These are phyloP conservation scores for Conticribra weissflogii DNA, from an alignment of 108 stramenopile genomes.

Conservation along the genomic window DNA sequence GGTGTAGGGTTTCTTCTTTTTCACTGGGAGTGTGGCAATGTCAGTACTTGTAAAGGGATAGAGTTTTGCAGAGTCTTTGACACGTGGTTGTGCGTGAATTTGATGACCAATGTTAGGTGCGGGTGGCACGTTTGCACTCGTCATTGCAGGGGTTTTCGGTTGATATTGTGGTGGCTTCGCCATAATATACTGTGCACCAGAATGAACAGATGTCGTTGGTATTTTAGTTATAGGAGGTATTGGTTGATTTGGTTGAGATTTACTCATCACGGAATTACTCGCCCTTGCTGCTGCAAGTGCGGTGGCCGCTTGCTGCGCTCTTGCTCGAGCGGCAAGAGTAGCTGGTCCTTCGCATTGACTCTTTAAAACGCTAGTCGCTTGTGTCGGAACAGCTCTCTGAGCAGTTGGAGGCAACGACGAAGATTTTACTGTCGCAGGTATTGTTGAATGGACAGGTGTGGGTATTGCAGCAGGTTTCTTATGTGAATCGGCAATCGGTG, in stretches of 20 bases:
- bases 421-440: background rate
- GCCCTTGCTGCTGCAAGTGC: slow-evolving; percentile 14
- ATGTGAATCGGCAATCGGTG: slow-evolving; percentile 6
- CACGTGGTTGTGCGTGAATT: background rate
- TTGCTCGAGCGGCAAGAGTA: slow-evolving; percentile 33
- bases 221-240: background rate
- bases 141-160: background rate
- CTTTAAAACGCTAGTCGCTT: slow-evolving; percentile 8
- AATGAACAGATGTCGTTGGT: background rate
- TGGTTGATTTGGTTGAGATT: slow-evolving; percentile 21
- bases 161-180: background rate
- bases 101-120: no score
- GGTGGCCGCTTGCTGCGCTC: slow-evolving; percentile 6
- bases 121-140: no score
- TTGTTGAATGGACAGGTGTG: background rate
- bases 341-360: slow-evolving; percentile 36
- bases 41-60: no score
- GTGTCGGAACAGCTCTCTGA: slow-evolving; percentile 1
- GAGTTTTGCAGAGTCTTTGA: no score
- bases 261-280: background rate
- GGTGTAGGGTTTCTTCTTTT: slow-evolving; percentile 38
- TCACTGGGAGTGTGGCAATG: background rate
- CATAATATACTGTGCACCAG: no score
- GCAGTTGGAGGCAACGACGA: background rate
- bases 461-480: slow-evolving; percentile 18